Evolutionary conservation across 164 flowering plant genomes (phyloP).

Genomic region (Vitis rotundifolia): DNA sequence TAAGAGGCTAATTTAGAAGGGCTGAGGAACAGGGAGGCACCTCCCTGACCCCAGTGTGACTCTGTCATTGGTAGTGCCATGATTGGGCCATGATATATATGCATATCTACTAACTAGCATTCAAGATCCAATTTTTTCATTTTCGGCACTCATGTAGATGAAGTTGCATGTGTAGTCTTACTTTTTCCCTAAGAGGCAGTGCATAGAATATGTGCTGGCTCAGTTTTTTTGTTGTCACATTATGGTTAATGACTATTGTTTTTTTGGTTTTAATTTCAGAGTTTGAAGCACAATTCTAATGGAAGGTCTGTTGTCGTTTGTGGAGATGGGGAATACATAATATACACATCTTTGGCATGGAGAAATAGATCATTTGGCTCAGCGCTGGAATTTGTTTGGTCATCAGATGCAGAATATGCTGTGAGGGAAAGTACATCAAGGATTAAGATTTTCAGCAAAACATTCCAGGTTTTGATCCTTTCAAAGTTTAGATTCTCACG

Average conservation of each 20-base stretch:
- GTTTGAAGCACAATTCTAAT: constrained; percentile 94
- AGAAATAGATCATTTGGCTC: constrained; percentile 98
- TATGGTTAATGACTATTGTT: background rate
- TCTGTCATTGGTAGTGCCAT: too few relatives aligned
- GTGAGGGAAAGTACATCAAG: constrained; percentile 93
- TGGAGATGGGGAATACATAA: constrained; percentile 96
- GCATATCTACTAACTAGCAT: too few relatives aligned
- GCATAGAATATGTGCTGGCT: too few relatives aligned
- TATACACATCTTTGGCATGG: constrained; percentile 98
- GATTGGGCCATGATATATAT: too few relatives aligned
- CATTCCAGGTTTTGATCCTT: constrained; percentile 64
- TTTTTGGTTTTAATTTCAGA: constrained; percentile 47
- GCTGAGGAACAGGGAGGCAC: too few relatives aligned
- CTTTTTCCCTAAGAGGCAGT: too few relatives aligned
- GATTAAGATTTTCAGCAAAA: constrained; percentile 88
- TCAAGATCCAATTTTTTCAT: too few relatives aligned
- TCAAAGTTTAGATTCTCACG: background rate
- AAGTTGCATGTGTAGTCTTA: too few relatives aligned
- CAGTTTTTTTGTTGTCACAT: background rate
- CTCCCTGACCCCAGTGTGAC: too few relatives aligned
- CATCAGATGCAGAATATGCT: constrained; percentile 96
- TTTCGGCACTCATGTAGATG: too few relatives aligned
- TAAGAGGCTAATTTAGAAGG: too few relatives aligned
- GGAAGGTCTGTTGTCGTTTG: constrained; percentile 99
- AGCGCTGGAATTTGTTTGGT: constrained; percentile 94